Evolutionary conservation across 768 basidiomycete genomes (phyloP), one percentile per base, ranked within the genome.

Genomic region (Podaxis sp.): DNA sequence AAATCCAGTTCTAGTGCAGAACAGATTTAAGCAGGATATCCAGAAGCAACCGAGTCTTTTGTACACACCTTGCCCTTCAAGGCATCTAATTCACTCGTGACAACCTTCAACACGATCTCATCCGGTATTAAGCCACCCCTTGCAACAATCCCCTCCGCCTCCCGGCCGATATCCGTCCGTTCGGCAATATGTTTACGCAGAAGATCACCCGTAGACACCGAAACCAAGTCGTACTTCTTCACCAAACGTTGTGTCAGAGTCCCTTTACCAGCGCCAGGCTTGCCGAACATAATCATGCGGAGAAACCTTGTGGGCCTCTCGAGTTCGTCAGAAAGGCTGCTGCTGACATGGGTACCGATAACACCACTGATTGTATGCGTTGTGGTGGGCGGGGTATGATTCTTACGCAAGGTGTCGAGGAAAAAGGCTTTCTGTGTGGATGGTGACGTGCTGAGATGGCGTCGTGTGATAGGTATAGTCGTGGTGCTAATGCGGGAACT

Each of bases 191-290:
- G 91, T 66, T 90, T 88, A 65, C 95, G 81, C 67, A 97, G 76
- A 42, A 96, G 77, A 72, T 97, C 95, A 8, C 94, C 95, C 2
- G 91, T 90, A 7, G 91, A 93, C 54, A 96, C 75, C 7, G 87
- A 83, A 48, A 88, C 68, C 57, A 96, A 84, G 69, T 93, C 87
- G 71, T 92, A 95, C 73, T 92, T 91, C 65, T 87, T 82, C 62
- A 92, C 85, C 30, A 96, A 82, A 48, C 89, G 83, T 15, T 83
- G 80, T 1, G 90, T 82, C 46, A 95, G 81, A 0, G 95, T 96
- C 38, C 95, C 95, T 78, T 96, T 92, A 61, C 90, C 90, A 52
- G 89, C 85, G 28, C 90, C 90, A n/a, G 88, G 90, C 74, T 90
- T 90, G 33, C 89, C 90, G 72, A 90, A 90, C 80, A 90, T 84